Percentiles rank a stretch among this genome's conserved stretches.
Evolutionary conservation across 2,329 filamentous ascomycete species (phyloP).

Genomic region (Nigrospora sphaerica): DNA sequence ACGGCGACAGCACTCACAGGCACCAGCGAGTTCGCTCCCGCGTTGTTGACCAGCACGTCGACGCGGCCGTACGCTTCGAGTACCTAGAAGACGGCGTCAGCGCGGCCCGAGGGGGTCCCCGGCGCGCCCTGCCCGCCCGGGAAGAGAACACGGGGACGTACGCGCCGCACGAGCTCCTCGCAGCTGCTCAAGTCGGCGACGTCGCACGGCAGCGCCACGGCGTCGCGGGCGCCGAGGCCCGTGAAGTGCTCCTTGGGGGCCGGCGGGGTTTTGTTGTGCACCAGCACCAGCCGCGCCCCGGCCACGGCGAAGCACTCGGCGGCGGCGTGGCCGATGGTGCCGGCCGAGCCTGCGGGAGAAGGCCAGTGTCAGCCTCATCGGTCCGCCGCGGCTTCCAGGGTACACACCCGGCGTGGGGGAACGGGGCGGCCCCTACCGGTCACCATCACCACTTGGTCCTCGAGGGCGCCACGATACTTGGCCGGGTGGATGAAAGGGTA

Average conservation of each 20-base stretch:
- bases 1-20: constrained; percentile 9
- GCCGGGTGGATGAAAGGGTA: constrained; percentile 20
- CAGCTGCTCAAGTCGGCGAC: constrained; percentile 16
- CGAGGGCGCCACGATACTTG: constrained; percentile 16
- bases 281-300: constrained; percentile 17
- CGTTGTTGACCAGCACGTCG: constrained; percentile 21
- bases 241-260: constrained; percentile 11
- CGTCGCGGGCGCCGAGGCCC: constrained; percentile 11
- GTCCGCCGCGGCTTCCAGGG: not conserved
- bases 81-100: constrained; percentile 3
- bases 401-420: not conserved
- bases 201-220: constrained; percentile 15
- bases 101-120: too few species aligned
- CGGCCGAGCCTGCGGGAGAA: constrained; percentile 15
- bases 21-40: constrained; percentile 18
- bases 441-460: constrained; percentile 17
- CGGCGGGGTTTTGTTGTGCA: constrained; percentile 19
- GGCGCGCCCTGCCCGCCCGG: too few species aligned
- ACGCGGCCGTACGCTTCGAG: constrained; percentile 10
- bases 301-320: constrained; percentile 23
- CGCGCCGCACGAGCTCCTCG: constrained; percentile 13
- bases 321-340: constrained; percentile 17
- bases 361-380: not conserved
- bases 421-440: constrained; percentile 9
- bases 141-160: constrained; percentile 2